Percentiles rank a stretch among this genome's conserved stretches.
These are phyloP conservation scores for Ustilago sp. DNA, from an alignment of 1,284 basidiomycete species.

Conservation along the genomic window DNA sequence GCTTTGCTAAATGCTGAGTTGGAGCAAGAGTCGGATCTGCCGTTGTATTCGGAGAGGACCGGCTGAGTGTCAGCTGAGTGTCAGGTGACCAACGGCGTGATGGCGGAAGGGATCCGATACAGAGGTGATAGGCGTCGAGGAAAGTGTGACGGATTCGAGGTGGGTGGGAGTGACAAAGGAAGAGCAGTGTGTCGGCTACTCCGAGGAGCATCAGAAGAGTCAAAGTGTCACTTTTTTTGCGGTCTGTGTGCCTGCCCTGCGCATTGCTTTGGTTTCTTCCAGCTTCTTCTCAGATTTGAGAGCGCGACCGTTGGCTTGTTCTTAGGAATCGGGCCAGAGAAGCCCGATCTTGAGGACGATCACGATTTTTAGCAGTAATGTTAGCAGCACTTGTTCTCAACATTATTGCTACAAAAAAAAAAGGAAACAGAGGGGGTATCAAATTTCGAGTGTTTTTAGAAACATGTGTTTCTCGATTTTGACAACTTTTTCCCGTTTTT, in stretches of 20 bases:
- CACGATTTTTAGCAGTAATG: conserved; percentile 1
- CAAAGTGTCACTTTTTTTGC: conserved; percentile 31
- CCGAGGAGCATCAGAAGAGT: background rate
- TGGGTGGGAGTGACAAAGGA: conserved; percentile 7
- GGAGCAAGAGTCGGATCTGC: background rate
- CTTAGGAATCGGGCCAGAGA: conserved; percentile 2
- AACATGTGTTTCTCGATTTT: too few species aligned
- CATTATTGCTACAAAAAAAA: background rate
- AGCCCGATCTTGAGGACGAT: background rate
- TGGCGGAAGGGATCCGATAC: conserved; percentile 6
- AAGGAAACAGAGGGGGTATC: background rate
- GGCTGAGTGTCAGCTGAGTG: background rate
- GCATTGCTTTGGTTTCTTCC: conserved; percentile 35
- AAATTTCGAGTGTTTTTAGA: too few species aligned
- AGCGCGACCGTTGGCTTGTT: background rate
- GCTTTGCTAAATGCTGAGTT: background rate
- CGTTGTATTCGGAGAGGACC: conserved; percentile 6
- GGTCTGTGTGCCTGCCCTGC: background rate
- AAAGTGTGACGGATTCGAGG: conserved; percentile 3
- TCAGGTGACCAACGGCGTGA: conserved; percentile 8
- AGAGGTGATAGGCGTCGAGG: background rate
- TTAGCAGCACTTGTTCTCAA: background rate
- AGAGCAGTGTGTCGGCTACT: background rate
- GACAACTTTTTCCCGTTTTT: too few species aligned
- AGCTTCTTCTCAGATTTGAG: conserved; percentile 34